phyloP scores from a whole-genome alignment of 2,329 filamentous ascomycete species.

The Raffaelea ambrosiae region DNA sequence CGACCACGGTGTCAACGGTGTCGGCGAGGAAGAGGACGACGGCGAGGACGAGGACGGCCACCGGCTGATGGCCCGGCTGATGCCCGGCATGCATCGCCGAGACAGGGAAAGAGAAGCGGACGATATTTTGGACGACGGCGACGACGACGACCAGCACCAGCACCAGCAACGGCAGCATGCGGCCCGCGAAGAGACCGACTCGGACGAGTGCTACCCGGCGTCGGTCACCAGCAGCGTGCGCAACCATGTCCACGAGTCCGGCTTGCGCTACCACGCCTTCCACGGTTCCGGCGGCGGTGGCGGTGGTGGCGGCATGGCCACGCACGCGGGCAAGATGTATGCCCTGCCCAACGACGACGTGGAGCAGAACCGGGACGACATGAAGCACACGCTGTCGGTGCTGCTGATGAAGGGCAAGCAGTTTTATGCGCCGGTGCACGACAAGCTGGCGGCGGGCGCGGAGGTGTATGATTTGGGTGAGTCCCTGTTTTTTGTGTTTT shows the following conservation, averaged over 20 bases:
- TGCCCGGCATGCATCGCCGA: not conserved
- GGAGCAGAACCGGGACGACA: constrained; percentile 31
- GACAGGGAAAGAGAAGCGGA: too few species aligned
- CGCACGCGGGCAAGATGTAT: constrained; percentile 9
- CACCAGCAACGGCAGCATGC: too few species aligned
- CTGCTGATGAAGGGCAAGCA: constrained; percentile 26
- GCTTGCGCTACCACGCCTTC: constrained; percentile 27
- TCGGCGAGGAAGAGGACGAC: not conserved
- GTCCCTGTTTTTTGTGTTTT: not conserved
- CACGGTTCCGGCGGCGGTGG: constrained; percentile 15
- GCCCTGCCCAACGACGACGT: constrained; percentile 30
- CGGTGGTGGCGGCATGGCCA: not conserved
- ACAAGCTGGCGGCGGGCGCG: constrained; percentile 26
- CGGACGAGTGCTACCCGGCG: constrained; percentile 15
- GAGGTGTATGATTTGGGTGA: constrained; percentile 35
- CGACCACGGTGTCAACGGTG: not conserved
- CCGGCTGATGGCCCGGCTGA: not conserved
- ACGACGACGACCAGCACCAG: too few species aligned
- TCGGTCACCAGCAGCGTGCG: constrained; percentile 20
- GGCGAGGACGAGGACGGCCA: not conserved
- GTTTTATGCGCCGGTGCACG: constrained; percentile 36
- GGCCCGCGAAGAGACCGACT: constrained; percentile 13
- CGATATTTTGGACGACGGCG: too few species aligned
- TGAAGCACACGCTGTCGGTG: constrained; percentile 29
- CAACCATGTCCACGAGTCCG: constrained; percentile 23